phyloP scores from a whole-genome alignment of 495 filamentous ascomycete species.

The Aspergillus steynii region DNA sequence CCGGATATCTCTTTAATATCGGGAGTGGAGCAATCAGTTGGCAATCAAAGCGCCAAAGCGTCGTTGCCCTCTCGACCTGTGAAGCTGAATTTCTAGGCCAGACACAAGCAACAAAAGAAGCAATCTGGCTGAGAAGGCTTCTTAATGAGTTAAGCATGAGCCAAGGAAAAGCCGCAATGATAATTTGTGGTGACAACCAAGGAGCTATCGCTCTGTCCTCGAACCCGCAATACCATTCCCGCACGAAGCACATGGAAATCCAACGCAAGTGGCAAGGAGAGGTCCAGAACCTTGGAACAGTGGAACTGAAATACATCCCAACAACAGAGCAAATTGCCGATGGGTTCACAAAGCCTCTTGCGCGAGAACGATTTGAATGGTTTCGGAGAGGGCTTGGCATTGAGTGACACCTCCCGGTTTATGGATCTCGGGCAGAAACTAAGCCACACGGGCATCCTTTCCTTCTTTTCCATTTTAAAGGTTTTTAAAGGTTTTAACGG shows the following conservation, averaged over 20 bases:
- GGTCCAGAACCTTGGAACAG: slow-evolving; percentile 15
- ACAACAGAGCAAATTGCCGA: slow-evolving; percentile 22
- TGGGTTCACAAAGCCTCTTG: slow-evolving; percentile 28
- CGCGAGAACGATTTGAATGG: slow-evolving; percentile 24
- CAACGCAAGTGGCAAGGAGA: slow-evolving; percentile 30
- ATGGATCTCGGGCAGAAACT: not conserved
- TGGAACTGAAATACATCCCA: slow-evolving; percentile 26
- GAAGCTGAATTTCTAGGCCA: slow-evolving; percentile 42
- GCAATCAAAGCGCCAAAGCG: slow-evolving; percentile 35
- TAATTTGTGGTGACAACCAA: slow-evolving; percentile 29
- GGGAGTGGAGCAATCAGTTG: slow-evolving; percentile 36
- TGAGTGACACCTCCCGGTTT: slow-evolving; percentile 8
- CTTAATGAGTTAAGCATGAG: slow-evolving; percentile 30
- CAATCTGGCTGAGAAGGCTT: slow-evolving; percentile 36
- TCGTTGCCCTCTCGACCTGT: slow-evolving; percentile 35
- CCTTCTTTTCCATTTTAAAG: not conserved
- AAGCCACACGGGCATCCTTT: slow-evolving; percentile 1
- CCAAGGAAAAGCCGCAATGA: slow-evolving; percentile 18
- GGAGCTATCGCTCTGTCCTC: slow-evolving; percentile 28
- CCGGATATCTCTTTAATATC: slow-evolving; percentile 40
- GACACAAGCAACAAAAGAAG: slow-evolving; percentile 40
- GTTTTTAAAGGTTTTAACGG: slow-evolving; percentile 5
- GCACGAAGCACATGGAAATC: slow-evolving; percentile 37
- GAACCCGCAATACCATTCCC: slow-evolving; percentile 31
- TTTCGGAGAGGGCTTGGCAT: slow-evolving; percentile 24